These are phyloP conservation scores for Neofusicoccum laricinum DNA, from an alignment of 2,329 filamentous ascomycete genomes.

Conservation along the genomic window DNA sequence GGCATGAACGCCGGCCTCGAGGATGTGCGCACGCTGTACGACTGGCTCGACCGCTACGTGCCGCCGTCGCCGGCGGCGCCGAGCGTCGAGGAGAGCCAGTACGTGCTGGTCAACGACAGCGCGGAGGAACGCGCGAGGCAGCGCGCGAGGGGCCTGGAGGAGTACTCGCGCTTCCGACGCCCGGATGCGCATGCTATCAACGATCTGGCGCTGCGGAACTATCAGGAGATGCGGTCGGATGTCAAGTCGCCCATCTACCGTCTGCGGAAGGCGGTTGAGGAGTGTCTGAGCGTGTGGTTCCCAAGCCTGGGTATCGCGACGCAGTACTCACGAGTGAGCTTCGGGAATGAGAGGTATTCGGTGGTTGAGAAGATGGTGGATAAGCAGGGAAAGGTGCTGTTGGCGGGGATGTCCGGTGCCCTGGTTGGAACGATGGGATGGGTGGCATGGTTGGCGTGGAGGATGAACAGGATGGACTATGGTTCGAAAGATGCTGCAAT, in stretches of 20 bases:
- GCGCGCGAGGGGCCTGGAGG: slow-evolving; percentile 55
- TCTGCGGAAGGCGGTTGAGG: slow-evolving; percentile 81
- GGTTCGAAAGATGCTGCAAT: neutral
- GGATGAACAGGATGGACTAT: neutral
- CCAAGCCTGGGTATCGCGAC: slow-evolving; percentile 84
- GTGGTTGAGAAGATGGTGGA: slow-evolving; percentile 71
- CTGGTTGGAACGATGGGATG: neutral
- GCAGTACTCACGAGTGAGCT: slow-evolving; percentile 88
- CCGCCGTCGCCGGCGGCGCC: slow-evolving; percentile 20
- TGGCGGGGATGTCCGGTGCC: neutral
- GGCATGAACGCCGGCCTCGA: slow-evolving; percentile 97
- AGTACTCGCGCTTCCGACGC: slow-evolving; percentile 72
- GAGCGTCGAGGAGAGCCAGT: slow-evolving; percentile 18
- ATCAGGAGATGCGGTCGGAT: slow-evolving; percentile 86
- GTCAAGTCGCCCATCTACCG: slow-evolving; percentile 77
- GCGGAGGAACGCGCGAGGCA: slow-evolving; percentile 24
- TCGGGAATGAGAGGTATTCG: slow-evolving; percentile 88
- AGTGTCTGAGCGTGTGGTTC: slow-evolving; percentile 72
- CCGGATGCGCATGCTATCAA: slow-evolving; percentile 87
- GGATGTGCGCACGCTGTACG: slow-evolving; percentile 86
- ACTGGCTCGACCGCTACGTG: slow-evolving; percentile 68
- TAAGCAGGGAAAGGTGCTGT: slow-evolving; percentile 57
- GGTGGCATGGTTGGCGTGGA: slow-evolving; percentile 7
- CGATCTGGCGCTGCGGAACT: slow-evolving; percentile 86
- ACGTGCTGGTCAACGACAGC: slow-evolving; percentile 45